These are phyloP conservation scores for Barbarea vulgaris DNA, from an alignment of 345 rosid genomes.

Conservation along the genomic window DNA sequence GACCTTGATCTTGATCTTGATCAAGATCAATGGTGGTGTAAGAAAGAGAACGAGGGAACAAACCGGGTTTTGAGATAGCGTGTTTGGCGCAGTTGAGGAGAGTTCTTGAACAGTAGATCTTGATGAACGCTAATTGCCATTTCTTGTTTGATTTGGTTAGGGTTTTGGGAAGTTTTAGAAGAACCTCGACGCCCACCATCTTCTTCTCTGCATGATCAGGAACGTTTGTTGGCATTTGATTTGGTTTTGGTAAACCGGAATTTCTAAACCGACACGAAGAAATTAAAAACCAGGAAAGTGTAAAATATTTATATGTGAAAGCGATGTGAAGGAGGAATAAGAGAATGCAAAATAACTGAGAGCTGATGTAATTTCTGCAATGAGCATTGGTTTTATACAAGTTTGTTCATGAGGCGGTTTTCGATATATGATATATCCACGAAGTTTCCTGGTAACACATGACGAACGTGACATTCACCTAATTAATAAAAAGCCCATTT, in stretches of 20 bases:
- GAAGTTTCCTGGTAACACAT: conserved; percentile 24
- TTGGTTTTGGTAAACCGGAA: conserved; percentile 11
- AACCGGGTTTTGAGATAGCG: not conserved
- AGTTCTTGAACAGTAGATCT: conserved; percentile 58
- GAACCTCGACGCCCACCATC: conserved; percentile 29
- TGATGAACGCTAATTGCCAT: conserved; percentile 59
- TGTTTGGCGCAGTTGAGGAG: conserved; percentile 40
- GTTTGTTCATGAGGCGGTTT: conserved; percentile 12
- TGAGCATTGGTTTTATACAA: conserved; percentile 11
- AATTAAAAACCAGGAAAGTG: not conserved
- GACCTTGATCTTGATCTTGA: not conserved
- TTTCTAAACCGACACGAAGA: conserved; percentile 17
- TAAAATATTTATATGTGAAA: conserved; percentile 14
- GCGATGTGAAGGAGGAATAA: not conserved
- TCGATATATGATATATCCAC: not conserved
- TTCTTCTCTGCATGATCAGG: conserved; percentile 33
- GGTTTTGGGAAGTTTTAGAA: conserved; percentile 41
- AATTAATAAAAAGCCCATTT: not conserved
- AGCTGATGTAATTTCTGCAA: not conserved
- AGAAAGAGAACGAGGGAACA: conserved; percentile 37
- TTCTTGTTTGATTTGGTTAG: conserved; percentile 41
- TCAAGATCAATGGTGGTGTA: conserved; percentile 30
- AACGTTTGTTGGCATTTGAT: conserved; percentile 25
- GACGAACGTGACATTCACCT: conserved; percentile 16
- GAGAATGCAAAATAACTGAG: not conserved